Base-by-base conservation (phyloP, 1,139 yeast species). In the Diutina scorzettiae region DNA sequence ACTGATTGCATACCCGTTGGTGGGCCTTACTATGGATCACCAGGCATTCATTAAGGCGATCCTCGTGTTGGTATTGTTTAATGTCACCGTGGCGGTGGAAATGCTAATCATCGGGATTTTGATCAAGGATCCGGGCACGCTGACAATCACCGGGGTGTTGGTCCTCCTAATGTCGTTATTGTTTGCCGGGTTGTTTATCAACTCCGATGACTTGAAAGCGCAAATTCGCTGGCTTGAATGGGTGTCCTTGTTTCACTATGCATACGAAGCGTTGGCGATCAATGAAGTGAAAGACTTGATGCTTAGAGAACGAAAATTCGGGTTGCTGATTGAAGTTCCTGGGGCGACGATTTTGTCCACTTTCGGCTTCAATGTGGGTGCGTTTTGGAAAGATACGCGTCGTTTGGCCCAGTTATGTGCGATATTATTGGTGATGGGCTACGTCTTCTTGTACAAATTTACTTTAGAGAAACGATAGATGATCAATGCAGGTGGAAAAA, bases 331-430 rank as follows among this genome's bases (percentile, higher is more conserved):
- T 50, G 96, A 87, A 59, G 94, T 91, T n/a, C 98, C 98, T 0
- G 98, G 98, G 5, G 97, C 98, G 1, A 93, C 95, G 1, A 91
- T 91, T 46, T 70, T 91, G 50, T 83, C 94, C 51, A 87, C 97
- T 0, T 91, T 91, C 66, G 98, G 98, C 0, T 91, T 91, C 59
- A 75, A 84, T 49, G 89, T 85, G 17, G 76, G 78, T 32, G 93
- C 91, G 2, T 72, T 84, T 47, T 63, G 76, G 63, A 64, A 66
- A 36, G 97, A 91, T 57, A 69, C 81, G 19, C 51, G 64, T 6
- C 72, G 69, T 33, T 66, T 85, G 45, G 64, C 62, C 0, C 64
- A 69, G 7, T 76, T 79, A 48, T 63, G 69, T 17, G 55, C 63
- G 2, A 52, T 67, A 1, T 85, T 85, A 56, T 58, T 82, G 40